Base-by-base conservation (phyloP, 768 basidiomycete genomes). In the Omphalotus guepiniiformis region DNA sequence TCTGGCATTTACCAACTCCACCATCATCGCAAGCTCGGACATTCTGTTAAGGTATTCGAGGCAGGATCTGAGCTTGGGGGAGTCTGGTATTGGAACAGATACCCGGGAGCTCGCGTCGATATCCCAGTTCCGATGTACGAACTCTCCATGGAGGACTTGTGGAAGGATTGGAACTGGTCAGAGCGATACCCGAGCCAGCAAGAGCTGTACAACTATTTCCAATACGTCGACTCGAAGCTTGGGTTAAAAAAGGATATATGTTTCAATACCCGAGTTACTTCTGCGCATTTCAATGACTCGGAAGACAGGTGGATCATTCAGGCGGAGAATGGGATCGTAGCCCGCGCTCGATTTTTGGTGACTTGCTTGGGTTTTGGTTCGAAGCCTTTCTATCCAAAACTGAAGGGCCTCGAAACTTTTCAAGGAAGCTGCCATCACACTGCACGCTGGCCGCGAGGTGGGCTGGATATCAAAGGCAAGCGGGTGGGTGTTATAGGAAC, bases 101-200 rank as follows among this genome's bases (percentile, higher is more conserved):
- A 63, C 37, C 60, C 61, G 3, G 61, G 61, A 21, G 57, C 58
- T 3, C 56, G 60, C 11, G 61, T 63, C 18, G 61, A 63, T 44
- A 53, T 58, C 4, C 55, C 57, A 13, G 61, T 53, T 21, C 54
- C 40, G 27, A 53, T 59, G 30, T 63, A 63, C 26, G 60, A 61
- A 35, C 40, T 63, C 36, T 54, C 59, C 1, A 40, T 58, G 0
- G 54, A 55, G 22, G 60, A 61, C 18, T 27, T 63, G 16, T 63
- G 62, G 58, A 57, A 53, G 36, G 60, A 58, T 18, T 61, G 58
- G 58, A 55, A 42, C 4, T 61, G 30, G 48, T 15, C 48, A 5
- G 39, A 49, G 18, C 27, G 48, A 6, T 49, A 41, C 28, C 39
- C 48, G 7, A 23, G 25, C 4, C 32, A 26, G 21, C 13, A 55